A percentile compares a stretch with the other conserved stretches of the same genome.
Conservation (phyloP, 2,329 filamentous ascomycete species). For the Fusarium buxicola region DNA sequence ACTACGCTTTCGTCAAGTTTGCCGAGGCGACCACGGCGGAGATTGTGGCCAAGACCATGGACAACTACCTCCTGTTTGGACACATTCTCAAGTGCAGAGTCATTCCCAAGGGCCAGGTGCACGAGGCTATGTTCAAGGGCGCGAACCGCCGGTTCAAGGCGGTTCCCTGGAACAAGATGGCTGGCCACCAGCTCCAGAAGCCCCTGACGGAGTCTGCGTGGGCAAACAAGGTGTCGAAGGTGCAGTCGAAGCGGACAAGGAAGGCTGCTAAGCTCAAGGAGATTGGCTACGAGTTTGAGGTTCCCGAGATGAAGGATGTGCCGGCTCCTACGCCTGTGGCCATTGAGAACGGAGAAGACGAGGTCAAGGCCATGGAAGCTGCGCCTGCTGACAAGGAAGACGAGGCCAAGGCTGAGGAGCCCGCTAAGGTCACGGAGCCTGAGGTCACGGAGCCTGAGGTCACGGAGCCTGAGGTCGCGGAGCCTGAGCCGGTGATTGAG, state of each 20-base stretch:
- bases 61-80: conserved; percentile 95
- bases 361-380: conserved; percentile 53
- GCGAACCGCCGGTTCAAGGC: conserved; percentile 91
- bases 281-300: conserved; percentile 85
- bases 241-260: conserved; percentile 75
- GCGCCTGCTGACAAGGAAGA: conserved; percentile 50
- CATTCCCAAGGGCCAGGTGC: conserved; percentile 80
- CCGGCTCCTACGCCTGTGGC: conserved; percentile 56
- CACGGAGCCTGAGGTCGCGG: conserved; percentile 40
- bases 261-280: conserved; percentile 81
- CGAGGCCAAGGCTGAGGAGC: conserved; percentile 40
- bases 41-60: conserved; percentile 95
- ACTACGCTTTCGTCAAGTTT: conserved; percentile 97
- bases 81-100: conserved; percentile 91
- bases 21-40: conserved; percentile 80
- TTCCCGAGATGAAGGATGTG: conserved; percentile 74
- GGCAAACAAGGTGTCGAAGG: conserved; percentile 78
- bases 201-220: conserved; percentile 81
- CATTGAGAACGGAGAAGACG: conserved; percentile 50
- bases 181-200: conserved; percentile 78
- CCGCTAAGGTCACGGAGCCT: conserved; percentile 39
- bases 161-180: conserved; percentile 88
- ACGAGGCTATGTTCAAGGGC: conserved; percentile 87
- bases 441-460: conserved; percentile 42
- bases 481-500: conserved; percentile 42